Base-by-base conservation (phyloP, 108 stramenopile species). In the Aurantiochytrium sp. region DNA sequence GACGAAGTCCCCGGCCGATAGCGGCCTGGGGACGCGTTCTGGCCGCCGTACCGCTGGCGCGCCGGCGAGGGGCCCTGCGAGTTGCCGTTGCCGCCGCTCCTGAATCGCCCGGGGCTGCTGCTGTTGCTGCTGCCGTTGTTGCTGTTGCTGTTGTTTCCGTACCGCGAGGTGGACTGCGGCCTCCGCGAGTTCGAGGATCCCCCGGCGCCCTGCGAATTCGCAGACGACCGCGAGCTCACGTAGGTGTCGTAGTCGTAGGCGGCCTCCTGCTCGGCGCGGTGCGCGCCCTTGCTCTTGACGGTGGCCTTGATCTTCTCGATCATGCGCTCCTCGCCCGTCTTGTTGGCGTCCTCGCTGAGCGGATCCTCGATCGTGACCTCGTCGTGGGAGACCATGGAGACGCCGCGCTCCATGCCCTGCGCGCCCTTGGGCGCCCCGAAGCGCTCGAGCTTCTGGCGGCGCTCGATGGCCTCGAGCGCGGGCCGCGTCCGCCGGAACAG, bases 251-350 rank as follows among this genome's bases (percentile, higher is more conserved):
- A 81, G 4, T 81, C 73, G 30, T 81, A 81, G 3, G 21, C 73
- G 39, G 42, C 73, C 42, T 48, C 73, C 19, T 81, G 42, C 12
- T 81, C 73, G n/a, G 42, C 73, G 17, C 73, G 73, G 73, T 81
- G 73, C 12, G 45, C 45, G 39, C 73, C 73, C 73, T 81, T 81
- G 24, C 12, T n/a, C 73, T 81, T 81, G 17, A 81, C 73, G 24
- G 73, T 81, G 30, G 73, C 73, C 73, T 81, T 81, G 27, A 81
- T 48, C 45, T 48, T 41, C 73, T 81, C 73, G 24, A 81, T 81
- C 73, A 81, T 41, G 27, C 73, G 39, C 45, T 81, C 73, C 30
- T 81, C 73, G 21, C 73, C 73, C 21, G 73, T 81, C 30, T 81
- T 81, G 73, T 48, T 81, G 36, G 73, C 73, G 27, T 81, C 73